phyloP scores from a whole-genome alignment of 768 basidiomycete species.

The Suillus placidus region DNA sequence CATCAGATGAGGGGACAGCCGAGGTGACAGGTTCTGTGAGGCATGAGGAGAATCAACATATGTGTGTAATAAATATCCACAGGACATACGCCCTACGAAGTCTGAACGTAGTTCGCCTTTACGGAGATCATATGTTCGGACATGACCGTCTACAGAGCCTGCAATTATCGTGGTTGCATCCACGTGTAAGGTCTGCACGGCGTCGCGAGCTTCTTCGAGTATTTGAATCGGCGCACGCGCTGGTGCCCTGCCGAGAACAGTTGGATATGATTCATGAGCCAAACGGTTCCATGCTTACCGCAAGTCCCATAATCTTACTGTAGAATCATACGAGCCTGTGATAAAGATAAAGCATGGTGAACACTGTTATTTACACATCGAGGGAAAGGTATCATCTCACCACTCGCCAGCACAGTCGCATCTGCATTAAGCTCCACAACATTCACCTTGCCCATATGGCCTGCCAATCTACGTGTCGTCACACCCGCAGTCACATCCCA shows the following conservation, averaged over 20 bases:
- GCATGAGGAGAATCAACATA: not conserved
- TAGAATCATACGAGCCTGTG: conserved; percentile 91
- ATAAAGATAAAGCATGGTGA: conserved; percentile 2
- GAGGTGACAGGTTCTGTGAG: conserved; percentile 82
- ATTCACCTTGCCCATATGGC: conserved; percentile 91
- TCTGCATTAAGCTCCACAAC: conserved; percentile 89
- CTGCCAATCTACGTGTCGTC: conserved; percentile 80
- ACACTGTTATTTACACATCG: not conserved
- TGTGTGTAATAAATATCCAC: not conserved
- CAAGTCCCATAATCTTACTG: conserved; percentile 90
- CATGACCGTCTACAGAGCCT: conserved; percentile 89
- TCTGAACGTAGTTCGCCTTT: conserved; percentile 90
- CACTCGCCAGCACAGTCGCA: conserved; percentile 85
- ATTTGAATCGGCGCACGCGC: conserved; percentile 87
- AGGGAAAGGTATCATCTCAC: conserved; percentile 43
- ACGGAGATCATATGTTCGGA: conserved; percentile 93
- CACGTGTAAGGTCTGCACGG: conserved; percentile 78
- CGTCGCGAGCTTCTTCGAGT: conserved; percentile 86
- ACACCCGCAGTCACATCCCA: conserved; percentile 94
- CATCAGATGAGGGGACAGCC: conserved; percentile 77
- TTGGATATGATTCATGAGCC: not conserved
- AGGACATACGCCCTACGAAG: conserved; percentile 81
- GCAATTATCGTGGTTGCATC: conserved; percentile 67
- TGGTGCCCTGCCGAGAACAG: conserved; percentile 54
- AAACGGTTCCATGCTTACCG: conserved; percentile 49